Evolutionary conservation across 208 protist species (phyloP).

Genomic region (Crithidia expoeki): DNA sequence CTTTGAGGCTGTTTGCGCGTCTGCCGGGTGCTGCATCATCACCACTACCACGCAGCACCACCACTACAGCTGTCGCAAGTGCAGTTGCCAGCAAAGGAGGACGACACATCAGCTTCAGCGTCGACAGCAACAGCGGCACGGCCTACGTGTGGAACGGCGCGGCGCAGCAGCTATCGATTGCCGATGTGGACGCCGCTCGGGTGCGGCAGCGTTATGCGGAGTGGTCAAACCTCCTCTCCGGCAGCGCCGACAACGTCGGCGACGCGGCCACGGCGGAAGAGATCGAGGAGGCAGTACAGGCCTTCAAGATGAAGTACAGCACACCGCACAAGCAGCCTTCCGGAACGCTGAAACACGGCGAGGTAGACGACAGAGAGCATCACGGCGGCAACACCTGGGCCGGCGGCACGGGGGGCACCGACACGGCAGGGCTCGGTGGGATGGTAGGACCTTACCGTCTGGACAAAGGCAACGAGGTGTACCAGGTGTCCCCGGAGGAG

Average conservation of each 20-base stretch:
- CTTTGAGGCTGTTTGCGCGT: constrained; percentile 16
- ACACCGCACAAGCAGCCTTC: constrained; percentile 71
- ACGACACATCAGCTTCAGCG: too few relatives aligned
- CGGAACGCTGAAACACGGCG: constrained; percentile 87
- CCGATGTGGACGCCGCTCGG: constrained; percentile 56
- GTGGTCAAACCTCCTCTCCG: constrained; percentile 59
- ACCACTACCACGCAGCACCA: neutral
- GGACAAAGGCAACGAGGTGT: constrained; percentile 83
- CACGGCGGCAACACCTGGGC: constrained; percentile 94
- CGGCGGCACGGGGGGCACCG: constrained; percentile 87
- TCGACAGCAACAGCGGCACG: constrained; percentile 30
- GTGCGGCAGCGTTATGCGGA: constrained; percentile 66
- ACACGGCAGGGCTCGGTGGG: constrained; percentile 87
- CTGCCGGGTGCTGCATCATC: neutral
- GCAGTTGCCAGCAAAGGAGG: too few relatives aligned
- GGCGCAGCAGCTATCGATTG: constrained; percentile 42
- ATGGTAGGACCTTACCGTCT: constrained; percentile 90
- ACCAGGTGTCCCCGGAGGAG: constrained; percentile 89
- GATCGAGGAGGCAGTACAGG: constrained; percentile 32
- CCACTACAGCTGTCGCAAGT: too few relatives aligned
- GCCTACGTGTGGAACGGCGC: constrained; percentile 37
- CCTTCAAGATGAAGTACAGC: constrained; percentile 76
- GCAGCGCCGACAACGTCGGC: constrained; percentile 46
- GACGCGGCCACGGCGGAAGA: constrained; percentile 33
- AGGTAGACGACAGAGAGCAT: constrained; percentile 90